phyloP scores from a whole-genome alignment of 768 basidiomycete species.

The Exsudoporus frostii region DNA sequence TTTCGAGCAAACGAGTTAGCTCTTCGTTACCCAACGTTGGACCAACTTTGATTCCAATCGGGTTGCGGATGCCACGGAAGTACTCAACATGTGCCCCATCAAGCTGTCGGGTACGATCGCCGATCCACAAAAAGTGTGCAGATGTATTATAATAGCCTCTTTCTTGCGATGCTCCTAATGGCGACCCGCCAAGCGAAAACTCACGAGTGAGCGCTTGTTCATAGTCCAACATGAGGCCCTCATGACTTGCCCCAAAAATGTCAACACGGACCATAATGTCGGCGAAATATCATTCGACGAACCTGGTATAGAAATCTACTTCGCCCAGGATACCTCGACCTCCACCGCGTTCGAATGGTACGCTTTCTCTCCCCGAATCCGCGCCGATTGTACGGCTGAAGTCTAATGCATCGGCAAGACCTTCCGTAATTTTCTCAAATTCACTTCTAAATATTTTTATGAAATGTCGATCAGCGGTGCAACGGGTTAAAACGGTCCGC shows the following conservation, averaged over 20 bases:
- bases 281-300: constrained; percentile 8
- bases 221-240: constrained; percentile 89
- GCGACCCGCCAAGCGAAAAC: constrained; percentile 41
- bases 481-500: neutral
- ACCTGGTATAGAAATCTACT: constrained; percentile 94
- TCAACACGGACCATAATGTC: neutral
- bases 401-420: constrained; percentile 87
- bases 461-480: constrained; percentile 12
- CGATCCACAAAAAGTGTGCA: constrained; percentile 96
- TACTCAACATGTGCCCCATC: constrained; percentile 95
- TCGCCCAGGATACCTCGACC: constrained; percentile 72
- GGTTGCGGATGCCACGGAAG: constrained; percentile 88
- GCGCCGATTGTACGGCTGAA: constrained; percentile 89
- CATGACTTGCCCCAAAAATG: constrained; percentile 54
- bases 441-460: constrained; percentile 48
- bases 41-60: constrained; percentile 95
- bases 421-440: constrained; percentile 82
- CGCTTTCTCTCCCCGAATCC: constrained; percentile 43
- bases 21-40: constrained; percentile 82
- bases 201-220: constrained; percentile 88
- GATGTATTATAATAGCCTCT: constrained; percentile 82
- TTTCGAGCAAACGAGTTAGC: constrained; percentile 68
- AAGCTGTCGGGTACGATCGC: constrained; percentile 90
- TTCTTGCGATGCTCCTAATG: constrained; percentile 8
- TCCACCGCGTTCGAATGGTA: constrained; percentile 69